Conservation (phyloP, 1,284 basidiomycete species). For the Irpex sp. region DNA sequence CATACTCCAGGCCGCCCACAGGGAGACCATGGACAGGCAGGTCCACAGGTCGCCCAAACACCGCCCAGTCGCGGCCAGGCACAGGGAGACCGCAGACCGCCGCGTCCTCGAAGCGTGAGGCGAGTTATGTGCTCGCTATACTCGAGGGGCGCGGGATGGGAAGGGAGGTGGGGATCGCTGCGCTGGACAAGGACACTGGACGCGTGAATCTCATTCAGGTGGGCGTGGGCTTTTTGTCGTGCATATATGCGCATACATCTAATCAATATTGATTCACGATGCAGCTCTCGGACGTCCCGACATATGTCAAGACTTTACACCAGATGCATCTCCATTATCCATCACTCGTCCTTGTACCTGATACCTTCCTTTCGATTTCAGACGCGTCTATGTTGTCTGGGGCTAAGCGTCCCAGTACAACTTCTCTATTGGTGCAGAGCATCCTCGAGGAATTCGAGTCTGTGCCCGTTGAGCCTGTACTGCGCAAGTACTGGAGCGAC, state of each 20-base stretch:
- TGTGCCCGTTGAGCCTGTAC: slow-evolving; percentile 58
- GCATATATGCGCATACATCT: slow-evolving; percentile 11
- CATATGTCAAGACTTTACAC: slow-evolving; percentile 84
- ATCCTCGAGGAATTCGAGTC: slow-evolving; percentile 72
- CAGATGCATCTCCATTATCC: slow-evolving; percentile 79
- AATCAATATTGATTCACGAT: not conserved
- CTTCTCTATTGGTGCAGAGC: slow-evolving; percentile 64
- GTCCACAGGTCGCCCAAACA: not conserved
- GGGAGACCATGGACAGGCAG: slow-evolving; percentile 4
- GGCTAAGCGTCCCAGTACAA: slow-evolving; percentile 38
- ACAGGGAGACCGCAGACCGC: slow-evolving; percentile 4
- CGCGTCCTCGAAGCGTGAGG: slow-evolving; percentile 2
- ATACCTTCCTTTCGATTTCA: slow-evolving; percentile 60
- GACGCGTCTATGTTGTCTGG: slow-evolving; percentile 42
- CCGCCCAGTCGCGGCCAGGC: slow-evolving; percentile 3
- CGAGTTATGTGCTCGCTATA: slow-evolving; percentile 57
- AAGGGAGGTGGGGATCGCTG: slow-evolving; percentile 81
- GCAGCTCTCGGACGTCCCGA: slow-evolving; percentile 76
- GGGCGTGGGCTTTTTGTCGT: slow-evolving; percentile 3
- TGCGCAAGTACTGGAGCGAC: slow-evolving; percentile 81
- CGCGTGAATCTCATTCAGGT: slow-evolving; percentile 71
- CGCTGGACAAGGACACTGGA: slow-evolving; percentile 77
- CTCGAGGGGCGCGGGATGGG: slow-evolving; percentile 72
- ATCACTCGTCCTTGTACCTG: slow-evolving; percentile 68
- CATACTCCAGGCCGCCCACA: not conserved